phyloP scores from a whole-genome alignment of 768 basidiomycete species.

The Leccinum uliginosum region DNA sequence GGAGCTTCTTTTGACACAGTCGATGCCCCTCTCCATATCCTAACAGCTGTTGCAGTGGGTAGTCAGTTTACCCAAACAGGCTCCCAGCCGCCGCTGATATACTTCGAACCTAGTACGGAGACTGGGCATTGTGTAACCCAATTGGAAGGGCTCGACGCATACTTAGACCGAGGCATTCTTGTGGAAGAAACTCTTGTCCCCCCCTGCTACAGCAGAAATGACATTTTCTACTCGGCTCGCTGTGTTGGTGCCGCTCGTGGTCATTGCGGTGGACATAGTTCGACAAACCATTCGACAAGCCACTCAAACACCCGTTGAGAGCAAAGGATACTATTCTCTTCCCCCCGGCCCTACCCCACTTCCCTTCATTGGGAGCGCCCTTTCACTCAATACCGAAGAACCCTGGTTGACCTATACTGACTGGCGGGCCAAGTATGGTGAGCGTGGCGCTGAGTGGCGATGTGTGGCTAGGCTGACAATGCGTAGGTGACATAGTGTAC shows the following conservation, averaged over 20 bases:
- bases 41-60: neutral
- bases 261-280: neutral
- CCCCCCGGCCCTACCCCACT: constrained; percentile 9
- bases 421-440: constrained; percentile 8
- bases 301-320: neutral
- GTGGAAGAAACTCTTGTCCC: neutral
- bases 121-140: neutral
- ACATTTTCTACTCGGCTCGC: neutral
- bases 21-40: neutral
- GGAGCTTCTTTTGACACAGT: neutral
- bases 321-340: neutral
- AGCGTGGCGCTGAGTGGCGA: neutral
- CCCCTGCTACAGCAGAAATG: neutral
- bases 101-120: neutral
- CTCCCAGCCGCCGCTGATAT: neutral
- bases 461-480: neutral
- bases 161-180: neutral
- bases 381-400: neutral
- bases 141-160: neutral
- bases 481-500: constrained; percentile 39
- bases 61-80: neutral
- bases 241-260: neutral
- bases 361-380: neutral
- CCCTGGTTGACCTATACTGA: constrained; percentile 6
- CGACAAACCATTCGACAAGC: neutral